These are phyloP conservation scores for Kuraishia hungarica DNA, from an alignment of 805 yeast genomes.

Conservation along the genomic window DNA sequence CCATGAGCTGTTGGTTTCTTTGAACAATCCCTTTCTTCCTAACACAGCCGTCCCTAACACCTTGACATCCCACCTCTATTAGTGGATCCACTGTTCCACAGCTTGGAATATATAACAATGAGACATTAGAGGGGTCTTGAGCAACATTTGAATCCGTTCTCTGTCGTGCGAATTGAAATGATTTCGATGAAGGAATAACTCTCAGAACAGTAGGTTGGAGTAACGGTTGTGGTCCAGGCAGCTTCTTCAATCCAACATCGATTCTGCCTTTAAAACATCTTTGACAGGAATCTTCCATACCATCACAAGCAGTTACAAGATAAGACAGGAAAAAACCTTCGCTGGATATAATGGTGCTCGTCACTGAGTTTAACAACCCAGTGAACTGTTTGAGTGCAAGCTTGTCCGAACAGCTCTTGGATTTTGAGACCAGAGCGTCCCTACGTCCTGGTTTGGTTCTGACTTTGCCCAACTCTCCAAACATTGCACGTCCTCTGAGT, in stretches of 20 bases:
- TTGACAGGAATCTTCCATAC: not conserved
- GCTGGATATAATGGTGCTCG: constrained; percentile 24
- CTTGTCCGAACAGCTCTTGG: constrained; percentile 90
- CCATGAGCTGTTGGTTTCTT: not conserved
- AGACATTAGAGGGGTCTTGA: not conserved
- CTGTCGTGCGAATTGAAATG: not conserved
- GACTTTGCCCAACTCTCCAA: constrained; percentile 49
- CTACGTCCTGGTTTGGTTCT: constrained; percentile 90
- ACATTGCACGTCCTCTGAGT: constrained; percentile 57
- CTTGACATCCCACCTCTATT: not conserved
- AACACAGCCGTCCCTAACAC: not conserved
- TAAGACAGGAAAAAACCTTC: constrained; percentile 32
- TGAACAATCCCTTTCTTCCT: not conserved
- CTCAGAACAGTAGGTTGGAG: not conserved
- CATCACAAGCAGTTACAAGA: constrained; percentile 34
- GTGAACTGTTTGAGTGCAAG: constrained; percentile 52
- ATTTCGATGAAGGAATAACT: constrained; percentile 9
- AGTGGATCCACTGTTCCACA: not conserved
- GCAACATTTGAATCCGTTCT: not conserved
- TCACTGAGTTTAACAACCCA: constrained; percentile 42
- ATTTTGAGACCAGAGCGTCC: constrained; percentile 63
- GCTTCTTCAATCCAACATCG: not conserved
- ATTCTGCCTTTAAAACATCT: not conserved
- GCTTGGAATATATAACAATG: not conserved
- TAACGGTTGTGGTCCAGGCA: not conserved